Conservation (phyloP, 2,329 filamentous ascomycete genomes). For the Endothia cerciana region DNA sequence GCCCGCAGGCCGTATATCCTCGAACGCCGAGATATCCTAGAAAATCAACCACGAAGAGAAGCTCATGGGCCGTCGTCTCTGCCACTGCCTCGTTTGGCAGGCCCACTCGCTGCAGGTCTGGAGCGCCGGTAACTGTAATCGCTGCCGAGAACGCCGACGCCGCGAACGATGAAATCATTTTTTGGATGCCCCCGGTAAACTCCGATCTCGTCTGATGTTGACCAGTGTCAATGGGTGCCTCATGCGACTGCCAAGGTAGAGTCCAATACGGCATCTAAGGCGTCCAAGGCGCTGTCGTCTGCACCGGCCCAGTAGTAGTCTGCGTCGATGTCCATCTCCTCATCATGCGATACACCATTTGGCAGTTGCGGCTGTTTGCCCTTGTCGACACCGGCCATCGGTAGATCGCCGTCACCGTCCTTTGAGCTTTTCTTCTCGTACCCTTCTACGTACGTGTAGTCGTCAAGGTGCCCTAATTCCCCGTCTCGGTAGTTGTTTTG, state of each 20-base stretch:
- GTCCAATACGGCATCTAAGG: conserved; percentile 61
- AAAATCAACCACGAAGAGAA: neutral
- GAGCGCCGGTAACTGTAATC: conserved; percentile 11
- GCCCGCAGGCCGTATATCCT: conserved; percentile 18
- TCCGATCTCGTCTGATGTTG: neutral
- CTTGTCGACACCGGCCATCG: conserved; percentile 37
- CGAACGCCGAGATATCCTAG: conserved; percentile 17
- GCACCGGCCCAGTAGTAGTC: conserved; percentile 68
- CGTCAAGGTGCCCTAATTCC: conserved; percentile 69
- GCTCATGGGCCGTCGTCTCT: neutral
- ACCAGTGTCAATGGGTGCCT: neutral
- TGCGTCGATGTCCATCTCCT: conserved; percentile 64
- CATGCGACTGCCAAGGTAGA: conserved; percentile 55
- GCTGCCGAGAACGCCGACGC: conserved; percentile 29
- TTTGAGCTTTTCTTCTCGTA: conserved; percentile 34
- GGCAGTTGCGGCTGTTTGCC: conserved; percentile 46
- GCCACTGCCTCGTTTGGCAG: conserved; percentile 26
- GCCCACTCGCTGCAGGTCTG: conserved; percentile 9
- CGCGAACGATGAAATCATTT: neutral
- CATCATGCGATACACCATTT: conserved; percentile 53
- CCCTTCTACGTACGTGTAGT: conserved; percentile 59
- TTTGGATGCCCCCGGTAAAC: neutral
- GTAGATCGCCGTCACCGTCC: conserved; percentile 39
- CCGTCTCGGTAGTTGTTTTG: conserved; percentile 74
- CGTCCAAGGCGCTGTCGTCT: conserved; percentile 52